Evolutionary conservation across 257 asterid species (phyloP).

Genomic region (Euphrasia confusa): DNA sequence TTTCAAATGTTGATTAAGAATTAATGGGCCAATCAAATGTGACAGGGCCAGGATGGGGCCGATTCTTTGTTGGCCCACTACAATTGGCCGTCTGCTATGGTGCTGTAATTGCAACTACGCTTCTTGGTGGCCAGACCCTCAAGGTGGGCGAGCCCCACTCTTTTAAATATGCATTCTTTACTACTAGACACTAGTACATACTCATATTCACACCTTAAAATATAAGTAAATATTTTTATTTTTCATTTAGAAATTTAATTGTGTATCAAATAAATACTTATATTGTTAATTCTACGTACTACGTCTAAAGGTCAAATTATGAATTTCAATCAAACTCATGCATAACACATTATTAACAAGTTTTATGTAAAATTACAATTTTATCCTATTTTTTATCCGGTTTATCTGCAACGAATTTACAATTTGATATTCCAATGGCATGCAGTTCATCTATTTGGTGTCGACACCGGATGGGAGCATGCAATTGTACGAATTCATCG

Average conservation of each 20-base stretch:
- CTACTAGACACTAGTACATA: too few species aligned
- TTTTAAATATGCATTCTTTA: too few species aligned
- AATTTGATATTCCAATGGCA: constrained; percentile 15
- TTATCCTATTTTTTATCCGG: not conserved
- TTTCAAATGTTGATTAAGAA: not conserved
- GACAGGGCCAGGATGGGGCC: constrained; percentile 69
- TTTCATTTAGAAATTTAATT: too few species aligned
- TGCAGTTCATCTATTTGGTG: constrained; percentile 57
- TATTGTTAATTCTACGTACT: too few species aligned
- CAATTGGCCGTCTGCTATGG: constrained; percentile 56
- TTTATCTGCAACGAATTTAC: too few species aligned
- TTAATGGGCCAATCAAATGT: not conserved
- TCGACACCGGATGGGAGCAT: constrained; percentile 50
- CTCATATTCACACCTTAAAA: not conserved
- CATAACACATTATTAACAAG: too few species aligned
- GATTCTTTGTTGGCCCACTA: constrained; percentile 61
- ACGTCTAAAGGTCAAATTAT: too few species aligned
- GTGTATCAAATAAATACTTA: too few species aligned
- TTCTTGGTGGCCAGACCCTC: constrained; percentile 71
- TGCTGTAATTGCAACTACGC: constrained; percentile 54
- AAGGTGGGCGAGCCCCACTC: constrained; percentile 33
- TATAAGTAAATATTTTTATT: too few species aligned
- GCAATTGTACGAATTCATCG: constrained; percentile 56
- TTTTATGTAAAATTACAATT: too few species aligned
- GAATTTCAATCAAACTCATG: too few species aligned